These are phyloP conservation scores for Epichloe gansuensis DNA, from an alignment of 2,329 filamentous ascomycete genomes.

Conservation along the genomic window DNA sequence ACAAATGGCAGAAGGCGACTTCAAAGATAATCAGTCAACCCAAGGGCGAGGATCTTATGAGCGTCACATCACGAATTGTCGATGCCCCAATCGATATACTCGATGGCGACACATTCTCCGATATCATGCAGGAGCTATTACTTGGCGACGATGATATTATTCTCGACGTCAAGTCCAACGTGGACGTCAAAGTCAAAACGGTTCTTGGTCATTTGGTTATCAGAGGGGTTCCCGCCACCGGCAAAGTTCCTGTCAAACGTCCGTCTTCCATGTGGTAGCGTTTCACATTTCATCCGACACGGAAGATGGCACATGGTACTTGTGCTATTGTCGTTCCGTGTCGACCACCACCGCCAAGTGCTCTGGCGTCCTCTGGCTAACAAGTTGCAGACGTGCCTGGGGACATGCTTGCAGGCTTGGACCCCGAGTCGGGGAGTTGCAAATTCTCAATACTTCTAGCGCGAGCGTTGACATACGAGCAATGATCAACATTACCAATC, in stretches of 20 bases:
- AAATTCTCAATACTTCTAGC: slow-evolving; percentile 59
- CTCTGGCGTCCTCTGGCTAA: slow-evolving; percentile 20
- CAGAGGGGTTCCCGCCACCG: slow-evolving; percentile 74
- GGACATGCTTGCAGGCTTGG: slow-evolving; percentile 34
- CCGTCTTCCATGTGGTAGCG: slow-evolving; percentile 42
- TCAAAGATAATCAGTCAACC: slow-evolving; percentile 54
- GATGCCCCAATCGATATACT: slow-evolving; percentile 76
- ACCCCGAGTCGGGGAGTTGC: slow-evolving; percentile 56
- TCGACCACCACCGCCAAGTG: slow-evolving; percentile 10
- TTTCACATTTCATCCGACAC: slow-evolving; percentile 6
- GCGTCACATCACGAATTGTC: slow-evolving; percentile 64
- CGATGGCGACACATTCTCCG: slow-evolving; percentile 63
- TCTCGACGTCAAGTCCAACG: slow-evolving; percentile 63
- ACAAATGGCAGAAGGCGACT: slow-evolving; percentile 73
- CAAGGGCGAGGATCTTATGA: slow-evolving; percentile 48
- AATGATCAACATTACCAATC: slow-evolving; percentile 75
- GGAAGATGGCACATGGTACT: slow-evolving; percentile 15
- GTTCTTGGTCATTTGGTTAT: slow-evolving; percentile 70
- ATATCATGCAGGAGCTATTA: slow-evolving; percentile 69
- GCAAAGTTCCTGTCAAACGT: slow-evolving; percentile 86
- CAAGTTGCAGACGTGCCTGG: slow-evolving; percentile 43
- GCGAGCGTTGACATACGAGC: slow-evolving; percentile 61
- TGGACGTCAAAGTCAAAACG: slow-evolving; percentile 74
- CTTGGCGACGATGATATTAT: slow-evolving; percentile 60
- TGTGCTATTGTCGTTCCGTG: slow-evolving; percentile 8